A percentile compares a stretch with the other conserved stretches of the same genome.
Conservation (phyloP, 2,329 filamentous ascomycete genomes). For the Paramyrothecium roridum region DNA sequence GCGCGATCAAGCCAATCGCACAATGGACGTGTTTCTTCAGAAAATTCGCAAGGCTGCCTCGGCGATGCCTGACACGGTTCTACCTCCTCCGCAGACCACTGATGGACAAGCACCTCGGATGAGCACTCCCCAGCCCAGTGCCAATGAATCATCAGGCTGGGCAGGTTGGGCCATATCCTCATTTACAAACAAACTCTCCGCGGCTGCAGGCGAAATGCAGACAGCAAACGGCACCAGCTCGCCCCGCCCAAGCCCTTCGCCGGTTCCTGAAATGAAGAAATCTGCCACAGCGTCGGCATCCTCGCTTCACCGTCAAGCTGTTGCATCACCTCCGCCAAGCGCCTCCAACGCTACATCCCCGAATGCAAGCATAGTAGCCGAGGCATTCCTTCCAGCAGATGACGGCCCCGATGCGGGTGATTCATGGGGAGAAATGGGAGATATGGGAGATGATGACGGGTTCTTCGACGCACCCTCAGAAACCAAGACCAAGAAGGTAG, state of each 20-base stretch:
- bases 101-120: constrained; percentile 64
- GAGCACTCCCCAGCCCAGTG: constrained; percentile 70
- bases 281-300: constrained; percentile 51
- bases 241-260: constrained; percentile 36
- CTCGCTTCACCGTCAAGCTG: constrained; percentile 56
- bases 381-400: constrained; percentile 53
- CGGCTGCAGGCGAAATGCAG: constrained; percentile 84
- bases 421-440: constrained; percentile 74
- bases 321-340: constrained; percentile 47
- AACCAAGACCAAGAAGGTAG: constrained; percentile 23
- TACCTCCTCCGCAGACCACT: constrained; percentile 62
- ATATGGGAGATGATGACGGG: constrained; percentile 54
- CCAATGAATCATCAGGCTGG: constrained; percentile 55
- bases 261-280: constrained; percentile 32
- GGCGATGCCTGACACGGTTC: constrained; percentile 74
- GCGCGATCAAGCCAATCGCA: constrained; percentile 87
- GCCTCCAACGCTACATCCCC: constrained; percentile 47
- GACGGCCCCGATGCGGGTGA: constrained; percentile 63
- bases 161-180: constrained; percentile 98
- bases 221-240: constrained; percentile 44
- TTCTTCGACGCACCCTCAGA: constrained; percentile 28
- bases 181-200: constrained; percentile 89
- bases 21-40: constrained; percentile 80
- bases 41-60: constrained; percentile 76
- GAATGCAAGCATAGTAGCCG: constrained; percentile 37